Evolutionary conservation across 352 stramenopile genomes (phyloP).

Genomic region (Pythium brassicae): DNA sequence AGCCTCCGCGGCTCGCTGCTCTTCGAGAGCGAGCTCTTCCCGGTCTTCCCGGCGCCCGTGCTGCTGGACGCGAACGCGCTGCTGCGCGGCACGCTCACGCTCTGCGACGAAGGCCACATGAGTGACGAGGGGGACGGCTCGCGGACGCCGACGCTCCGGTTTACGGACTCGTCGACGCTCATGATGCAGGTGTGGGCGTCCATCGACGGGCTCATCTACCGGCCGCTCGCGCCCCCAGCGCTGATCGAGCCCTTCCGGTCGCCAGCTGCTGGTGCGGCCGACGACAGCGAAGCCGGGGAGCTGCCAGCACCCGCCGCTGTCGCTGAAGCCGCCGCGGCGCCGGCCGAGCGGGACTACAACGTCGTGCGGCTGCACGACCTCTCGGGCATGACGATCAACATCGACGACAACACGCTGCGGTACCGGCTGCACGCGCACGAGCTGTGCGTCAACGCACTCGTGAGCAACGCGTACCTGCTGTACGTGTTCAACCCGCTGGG

Average conservation of each 20-base stretch:
- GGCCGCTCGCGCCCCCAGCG: conserved; percentile 57
- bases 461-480: conserved; percentile 86
- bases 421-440: conserved; percentile 55
- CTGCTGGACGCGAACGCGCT: conserved; percentile 77
- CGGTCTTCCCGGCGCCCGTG: conserved; percentile 77
- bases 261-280: not conserved
- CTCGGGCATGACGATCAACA: conserved; percentile 80
- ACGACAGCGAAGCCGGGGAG: not conserved
- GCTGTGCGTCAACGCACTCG: conserved; percentile 74
- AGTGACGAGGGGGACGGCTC: not conserved
- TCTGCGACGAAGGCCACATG: conserved; percentile 18
- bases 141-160: conserved; percentile 14
- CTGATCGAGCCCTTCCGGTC: conserved; percentile 32
- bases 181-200: conserved; percentile 88
- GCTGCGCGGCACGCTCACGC: conserved; percentile 54
- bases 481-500: conserved; percentile 84
- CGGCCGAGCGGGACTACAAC: conserved; percentile 19
- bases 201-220: conserved; percentile 78
- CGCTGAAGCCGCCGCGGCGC: not conserved
- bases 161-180: conserved; percentile 58
- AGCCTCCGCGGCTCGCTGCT: conserved; percentile 70
- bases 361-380: conserved; percentile 74
- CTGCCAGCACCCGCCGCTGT: not conserved
- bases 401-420: conserved; percentile 82
- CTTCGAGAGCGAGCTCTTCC: conserved; percentile 84